Evolutionary conservation across 148 eudicot species (phyloP).

Genomic region (Diospyros lotus): DNA sequence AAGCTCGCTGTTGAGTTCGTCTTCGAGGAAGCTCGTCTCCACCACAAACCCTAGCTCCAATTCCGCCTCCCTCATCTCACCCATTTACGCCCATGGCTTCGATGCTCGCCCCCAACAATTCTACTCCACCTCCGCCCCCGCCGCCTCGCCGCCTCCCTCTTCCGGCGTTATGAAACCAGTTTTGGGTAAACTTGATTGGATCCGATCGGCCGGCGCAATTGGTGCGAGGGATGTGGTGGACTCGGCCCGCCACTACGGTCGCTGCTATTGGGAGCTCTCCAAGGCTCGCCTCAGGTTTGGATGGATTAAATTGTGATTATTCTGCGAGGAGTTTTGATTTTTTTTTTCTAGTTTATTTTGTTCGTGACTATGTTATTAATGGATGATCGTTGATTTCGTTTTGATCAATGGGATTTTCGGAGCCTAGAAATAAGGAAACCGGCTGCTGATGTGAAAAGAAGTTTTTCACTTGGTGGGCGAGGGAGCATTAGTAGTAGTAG

Average conservation of each 20-base stretch:
- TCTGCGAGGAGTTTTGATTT: not conserved
- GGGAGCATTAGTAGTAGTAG: too few species aligned
- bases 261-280: conserved; percentile 89
- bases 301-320: not conserved
- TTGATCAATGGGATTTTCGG: not conserved
- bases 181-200: conserved; percentile 15
- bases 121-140: conserved; percentile 26
- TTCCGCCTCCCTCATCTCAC: conserved; percentile 10
- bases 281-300: conserved; percentile 81
- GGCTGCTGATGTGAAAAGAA: too few species aligned
- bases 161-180: conserved; percentile 25
- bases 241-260: conserved; percentile 50
- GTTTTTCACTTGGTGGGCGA: too few species aligned
- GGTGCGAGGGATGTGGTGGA: conserved; percentile 40
- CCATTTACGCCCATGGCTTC: not conserved
- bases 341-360: not conserved
- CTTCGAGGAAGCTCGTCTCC: conserved; percentile 26
- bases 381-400: not conserved
- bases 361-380: not conserved
- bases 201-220: conserved; percentile 13
- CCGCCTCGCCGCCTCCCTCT: conserved; percentile 22
- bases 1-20: conserved; percentile 44
- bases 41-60: conserved; percentile 9
- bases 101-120: conserved; percentile 17
- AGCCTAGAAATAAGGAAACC: not conserved